A percentile compares a stretch with the other conserved stretches of the same genome.
These are phyloP conservation scores for Inga laurina DNA, from an alignment of 306 rosid species.

Conservation along the genomic window DNA sequence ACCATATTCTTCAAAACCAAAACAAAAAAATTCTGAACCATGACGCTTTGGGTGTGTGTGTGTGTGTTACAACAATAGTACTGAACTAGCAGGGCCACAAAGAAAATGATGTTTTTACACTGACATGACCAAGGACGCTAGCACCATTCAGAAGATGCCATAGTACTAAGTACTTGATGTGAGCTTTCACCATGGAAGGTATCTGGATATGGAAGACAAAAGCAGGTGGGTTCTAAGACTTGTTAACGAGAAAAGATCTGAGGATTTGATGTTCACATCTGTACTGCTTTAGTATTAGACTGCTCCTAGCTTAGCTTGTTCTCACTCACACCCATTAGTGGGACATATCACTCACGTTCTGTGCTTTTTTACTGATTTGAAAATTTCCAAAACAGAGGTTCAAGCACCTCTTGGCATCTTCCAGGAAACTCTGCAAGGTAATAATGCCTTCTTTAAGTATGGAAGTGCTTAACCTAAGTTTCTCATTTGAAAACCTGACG, in stretches of 20 bases:
- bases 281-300: neutral
- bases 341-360: constrained; percentile 5
- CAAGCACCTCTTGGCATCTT: neutral
- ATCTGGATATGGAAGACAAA: constrained; percentile 43
- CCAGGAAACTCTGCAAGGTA: neutral
- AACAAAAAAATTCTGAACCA: neutral
- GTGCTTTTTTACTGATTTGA: neutral
- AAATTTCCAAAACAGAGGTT: neutral
- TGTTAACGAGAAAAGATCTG: constrained; percentile 21
- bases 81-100: constrained; percentile 28
- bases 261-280: neutral
- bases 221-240: constrained; percentile 28
- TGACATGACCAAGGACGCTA: constrained; percentile 47
- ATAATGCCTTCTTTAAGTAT: neutral
- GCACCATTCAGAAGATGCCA: constrained; percentile 48
- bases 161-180: constrained; percentile 48
- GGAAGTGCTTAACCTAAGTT: neutral
- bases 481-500: neutral
- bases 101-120: constrained; percentile 33
- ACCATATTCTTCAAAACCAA: neutral
- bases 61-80: constrained; percentile 12
- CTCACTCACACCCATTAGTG: neutral
- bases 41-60: neutral
- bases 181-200: constrained; percentile 47
- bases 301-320: neutral